These are phyloP conservation scores for Boletus subparvulus DNA, from an alignment of 768 basidiomycete species.

Conservation along the genomic window DNA sequence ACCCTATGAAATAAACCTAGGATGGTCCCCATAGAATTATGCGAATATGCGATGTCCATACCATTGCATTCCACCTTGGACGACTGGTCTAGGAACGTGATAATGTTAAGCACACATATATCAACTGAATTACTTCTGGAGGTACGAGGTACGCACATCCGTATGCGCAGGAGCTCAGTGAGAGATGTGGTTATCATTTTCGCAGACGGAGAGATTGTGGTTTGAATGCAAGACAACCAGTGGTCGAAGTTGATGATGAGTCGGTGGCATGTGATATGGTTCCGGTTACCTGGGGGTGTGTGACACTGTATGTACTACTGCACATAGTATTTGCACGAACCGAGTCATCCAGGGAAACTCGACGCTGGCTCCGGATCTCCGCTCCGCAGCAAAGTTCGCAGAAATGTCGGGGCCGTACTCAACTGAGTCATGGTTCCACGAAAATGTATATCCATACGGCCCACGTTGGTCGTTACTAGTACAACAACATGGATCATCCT, in stretches of 20 bases:
- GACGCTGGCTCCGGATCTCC: background rate
- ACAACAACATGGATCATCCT: background rate
- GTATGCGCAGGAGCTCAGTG: conserved; percentile 64
- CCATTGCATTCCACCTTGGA: conserved; percentile 95
- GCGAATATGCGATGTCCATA: conserved; percentile 26
- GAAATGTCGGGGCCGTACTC: too few relatives aligned
- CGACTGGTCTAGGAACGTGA: conserved; percentile 54
- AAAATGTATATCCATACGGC: background rate
- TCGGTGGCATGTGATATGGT: too few relatives aligned
- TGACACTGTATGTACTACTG: too few relatives aligned
- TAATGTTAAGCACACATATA: background rate
- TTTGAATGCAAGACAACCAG: background rate
- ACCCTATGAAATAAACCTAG: conserved; percentile 52
- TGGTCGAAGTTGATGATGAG: too few relatives aligned
- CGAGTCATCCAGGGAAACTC: background rate
- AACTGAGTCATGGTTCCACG: background rate
- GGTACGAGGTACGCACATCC: conserved; percentile 52
- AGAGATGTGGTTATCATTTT: conserved; percentile 51
- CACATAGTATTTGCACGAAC: too few relatives aligned
- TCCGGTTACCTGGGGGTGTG: too few relatives aligned
- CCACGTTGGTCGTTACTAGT: background rate
- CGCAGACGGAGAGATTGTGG: background rate
- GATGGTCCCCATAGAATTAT: background rate
- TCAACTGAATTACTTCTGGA: background rate
- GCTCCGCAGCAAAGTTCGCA: background rate